phyloP scores from a whole-genome alignment of 345 rosid species.

The Laguncularia racemosa region DNA sequence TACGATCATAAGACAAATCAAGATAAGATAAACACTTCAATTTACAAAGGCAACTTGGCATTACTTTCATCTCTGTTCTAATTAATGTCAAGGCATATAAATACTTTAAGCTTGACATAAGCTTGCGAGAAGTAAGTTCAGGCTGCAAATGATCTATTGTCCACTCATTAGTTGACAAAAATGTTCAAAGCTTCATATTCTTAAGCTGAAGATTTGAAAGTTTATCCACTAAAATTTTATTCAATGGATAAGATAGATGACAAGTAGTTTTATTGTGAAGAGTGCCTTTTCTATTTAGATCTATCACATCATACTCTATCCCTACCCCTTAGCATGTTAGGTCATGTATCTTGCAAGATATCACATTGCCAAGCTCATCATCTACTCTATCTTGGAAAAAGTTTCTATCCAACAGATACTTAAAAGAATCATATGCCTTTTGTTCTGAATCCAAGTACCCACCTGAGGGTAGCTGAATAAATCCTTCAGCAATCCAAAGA shows the following conservation, averaged over 20 bases:
- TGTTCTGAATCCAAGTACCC: background rate
- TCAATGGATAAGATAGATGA: slow-evolving; percentile 6
- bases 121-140: background rate
- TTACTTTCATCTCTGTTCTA: background rate
- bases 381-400: slow-evolving; percentile 16
- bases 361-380: background rate
- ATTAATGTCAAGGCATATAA: background rate
- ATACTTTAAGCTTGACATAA: background rate
- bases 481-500: slow-evolving; percentile 23
- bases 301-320: slow-evolving; percentile 6
- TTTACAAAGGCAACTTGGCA: background rate
- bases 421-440: slow-evolving; percentile 19
- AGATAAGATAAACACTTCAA: slow-evolving; percentile 2
- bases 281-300: background rate
- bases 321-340: slow-evolving; percentile 15
- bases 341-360: slow-evolving; percentile 21
- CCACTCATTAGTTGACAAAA: background rate
- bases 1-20: background rate
- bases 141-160: too few relatives aligned
- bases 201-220: background rate
- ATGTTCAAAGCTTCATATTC: background rate
- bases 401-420: slow-evolving; percentile 11
- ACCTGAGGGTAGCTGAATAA: slow-evolving; percentile 4
- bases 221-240: slow-evolving; percentile 3
- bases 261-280: slow-evolving; percentile 6